Evolutionary conservation across 1,139 yeast species (phyloP).

Genomic region (Meyerozyma smithsonii): DNA sequence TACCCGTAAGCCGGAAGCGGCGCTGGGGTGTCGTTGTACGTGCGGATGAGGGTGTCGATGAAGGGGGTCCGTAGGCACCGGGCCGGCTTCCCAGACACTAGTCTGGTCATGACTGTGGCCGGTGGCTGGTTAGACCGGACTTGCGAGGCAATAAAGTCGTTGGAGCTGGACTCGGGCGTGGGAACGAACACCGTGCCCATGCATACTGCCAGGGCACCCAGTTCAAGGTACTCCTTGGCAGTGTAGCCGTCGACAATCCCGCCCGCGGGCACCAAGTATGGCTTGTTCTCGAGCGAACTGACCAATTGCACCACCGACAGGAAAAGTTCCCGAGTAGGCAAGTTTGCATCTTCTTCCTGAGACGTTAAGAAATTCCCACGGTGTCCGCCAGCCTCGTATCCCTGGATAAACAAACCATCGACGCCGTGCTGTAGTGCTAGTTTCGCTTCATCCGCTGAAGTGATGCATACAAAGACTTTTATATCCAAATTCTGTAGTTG

Average conservation of each 20-base stretch:
- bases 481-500: conserved; percentile 42
- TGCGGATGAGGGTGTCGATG: conserved; percentile 11
- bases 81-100: conserved; percentile 37
- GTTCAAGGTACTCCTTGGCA: conserved; percentile 20
- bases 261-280: conserved; percentile 42
- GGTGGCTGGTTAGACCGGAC: conserved; percentile 5
- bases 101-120: conserved; percentile 30
- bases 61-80: conserved; percentile 33
- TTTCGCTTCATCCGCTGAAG: conserved; percentile 36
- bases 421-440: conserved; percentile 19
- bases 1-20: conserved; percentile 35
- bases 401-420: conserved; percentile 45
- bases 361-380: conserved; percentile 37
- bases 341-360: conserved; percentile 25
- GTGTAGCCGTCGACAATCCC: conserved; percentile 33
- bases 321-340: conserved; percentile 32
- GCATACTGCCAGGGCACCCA: conserved; percentile 45
- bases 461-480: conserved; percentile 46
- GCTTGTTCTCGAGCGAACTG: conserved; percentile 11
- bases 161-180: conserved; percentile 25
- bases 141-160: conserved; percentile 14
- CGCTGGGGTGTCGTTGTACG: conserved; percentile 4
- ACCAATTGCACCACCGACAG: conserved; percentile 14
- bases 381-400: conserved; percentile 55
- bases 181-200: conserved; percentile 43